A percentile compares a stretch with the other conserved stretches of the same genome.
Evolutionary conservation across 2,329 filamentous ascomycete species (phyloP).

Genomic region (Sarocladiaceae sp.): DNA sequence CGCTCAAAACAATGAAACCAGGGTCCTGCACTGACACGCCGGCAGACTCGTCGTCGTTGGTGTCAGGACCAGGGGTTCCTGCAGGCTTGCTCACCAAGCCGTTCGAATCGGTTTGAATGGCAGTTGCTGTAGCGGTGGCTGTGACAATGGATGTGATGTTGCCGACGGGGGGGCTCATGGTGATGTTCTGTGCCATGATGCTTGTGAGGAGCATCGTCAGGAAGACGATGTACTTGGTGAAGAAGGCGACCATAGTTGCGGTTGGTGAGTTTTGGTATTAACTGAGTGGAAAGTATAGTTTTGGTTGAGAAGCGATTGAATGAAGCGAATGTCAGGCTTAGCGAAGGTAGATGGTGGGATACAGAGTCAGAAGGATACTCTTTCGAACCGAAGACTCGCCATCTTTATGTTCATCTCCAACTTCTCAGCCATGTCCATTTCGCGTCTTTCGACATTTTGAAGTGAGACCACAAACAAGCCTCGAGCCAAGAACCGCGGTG

Average conservation of each 20-base stretch:
- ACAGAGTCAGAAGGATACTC: no score
- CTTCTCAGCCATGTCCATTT: no score
- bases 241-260: conserved; percentile 1
- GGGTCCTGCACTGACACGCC: conserved; percentile 4
- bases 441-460: no score
- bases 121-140: background rate
- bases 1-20: conserved; percentile 5
- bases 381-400: no score
- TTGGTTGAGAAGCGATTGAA: no score
- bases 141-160: background rate
- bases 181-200: conserved; percentile 1
- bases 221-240: conserved; percentile 5
- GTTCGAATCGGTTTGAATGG: background rate
- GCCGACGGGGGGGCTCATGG: background rate
- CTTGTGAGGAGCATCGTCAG: conserved; percentile 4
- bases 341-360: no score
- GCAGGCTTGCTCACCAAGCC: background rate
- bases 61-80: background rate
- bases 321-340: no score
- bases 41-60: background rate
- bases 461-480: no score
- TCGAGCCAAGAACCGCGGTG: no score
- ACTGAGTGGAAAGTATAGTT: no score
- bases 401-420: no score
- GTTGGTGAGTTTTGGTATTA: background rate